A percentile compares a stretch with the other conserved stretches of the same genome.
Conservation (phyloP, 2,329 filamentous ascomycete genomes). For the Xylariaceae sp. region DNA sequence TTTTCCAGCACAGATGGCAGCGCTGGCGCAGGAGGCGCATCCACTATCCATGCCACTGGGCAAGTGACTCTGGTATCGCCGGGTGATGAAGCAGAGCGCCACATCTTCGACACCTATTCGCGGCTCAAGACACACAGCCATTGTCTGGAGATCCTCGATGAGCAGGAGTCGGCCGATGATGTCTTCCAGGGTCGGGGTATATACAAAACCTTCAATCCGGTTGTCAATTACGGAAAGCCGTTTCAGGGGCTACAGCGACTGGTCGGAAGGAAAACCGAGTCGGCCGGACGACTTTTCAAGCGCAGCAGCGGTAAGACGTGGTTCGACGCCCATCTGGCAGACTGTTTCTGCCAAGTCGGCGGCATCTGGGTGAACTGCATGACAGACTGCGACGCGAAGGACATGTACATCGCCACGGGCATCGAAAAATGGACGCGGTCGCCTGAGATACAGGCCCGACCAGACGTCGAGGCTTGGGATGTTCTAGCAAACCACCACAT, state of each 20-base stretch:
- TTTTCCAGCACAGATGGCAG: no score
- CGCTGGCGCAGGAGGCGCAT: no score
- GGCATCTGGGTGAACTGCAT: conserved; percentile 48
- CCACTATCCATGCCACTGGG: no score
- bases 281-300: conserved; percentile 25
- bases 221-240: neutral
- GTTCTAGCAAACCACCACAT: no score
- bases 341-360: conserved; percentile 45
- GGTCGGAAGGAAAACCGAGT: conserved; percentile 36
- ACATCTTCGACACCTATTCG: no score
- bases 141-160: no score
- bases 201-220: conserved; percentile 39
- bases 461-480: neutral
- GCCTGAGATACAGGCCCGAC: conserved; percentile 27
- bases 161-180: neutral
- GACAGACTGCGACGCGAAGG: conserved; percentile 34
- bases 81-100: no score
- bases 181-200: conserved; percentile 41
- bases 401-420: conserved; percentile 43
- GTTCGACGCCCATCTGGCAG: conserved; percentile 41
- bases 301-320: conserved; percentile 33
- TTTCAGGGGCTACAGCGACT: conserved; percentile 35
- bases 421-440: conserved; percentile 45
- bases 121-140: no score
- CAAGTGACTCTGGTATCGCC: no score